Evolutionary conservation across 305 asterid genomes (phyloP).

Genomic region (Stenogyne calaminthoides): DNA sequence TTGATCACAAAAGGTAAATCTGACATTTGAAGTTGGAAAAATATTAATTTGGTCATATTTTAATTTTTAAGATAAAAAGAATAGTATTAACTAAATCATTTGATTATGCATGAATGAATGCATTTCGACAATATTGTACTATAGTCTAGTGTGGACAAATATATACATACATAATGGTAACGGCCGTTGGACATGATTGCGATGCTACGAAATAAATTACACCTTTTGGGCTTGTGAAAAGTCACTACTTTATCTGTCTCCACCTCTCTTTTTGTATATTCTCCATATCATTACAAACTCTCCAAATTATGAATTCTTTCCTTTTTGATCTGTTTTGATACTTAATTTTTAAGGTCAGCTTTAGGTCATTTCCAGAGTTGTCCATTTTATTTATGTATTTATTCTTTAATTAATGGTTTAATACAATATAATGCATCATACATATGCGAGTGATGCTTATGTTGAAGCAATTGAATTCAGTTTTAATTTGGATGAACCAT

Average conservation of each 20-base stretch:
- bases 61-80: not conserved
- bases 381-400: too few relatives aligned
- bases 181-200: conserved; percentile 28
- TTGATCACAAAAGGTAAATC: too few relatives aligned
- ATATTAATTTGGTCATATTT: too few relatives aligned
- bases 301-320: not conserved
- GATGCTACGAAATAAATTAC: conserved; percentile 33
- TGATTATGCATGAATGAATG: not conserved
- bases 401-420: too few relatives aligned
- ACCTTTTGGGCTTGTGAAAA: conserved; percentile 33
- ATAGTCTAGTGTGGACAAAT: conserved; percentile 18
- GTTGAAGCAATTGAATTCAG: too few relatives aligned
- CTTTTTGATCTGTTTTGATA: not conserved
- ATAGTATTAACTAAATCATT: not conserved
- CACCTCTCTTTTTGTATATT: conserved; percentile 10
- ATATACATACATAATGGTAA: not conserved
- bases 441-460: too few relatives aligned
- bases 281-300: not conserved
- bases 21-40: not conserved
- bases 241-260: conserved; percentile 1
- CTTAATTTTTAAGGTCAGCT: too few relatives aligned
- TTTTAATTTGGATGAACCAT: too few relatives aligned
- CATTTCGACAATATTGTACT: conserved; percentile 4
- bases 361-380: too few relatives aligned
- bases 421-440: too few relatives aligned